Conservation (phyloP, 495 filamentous ascomycete species). For the Staphylotrichum tortipilum region DNA sequence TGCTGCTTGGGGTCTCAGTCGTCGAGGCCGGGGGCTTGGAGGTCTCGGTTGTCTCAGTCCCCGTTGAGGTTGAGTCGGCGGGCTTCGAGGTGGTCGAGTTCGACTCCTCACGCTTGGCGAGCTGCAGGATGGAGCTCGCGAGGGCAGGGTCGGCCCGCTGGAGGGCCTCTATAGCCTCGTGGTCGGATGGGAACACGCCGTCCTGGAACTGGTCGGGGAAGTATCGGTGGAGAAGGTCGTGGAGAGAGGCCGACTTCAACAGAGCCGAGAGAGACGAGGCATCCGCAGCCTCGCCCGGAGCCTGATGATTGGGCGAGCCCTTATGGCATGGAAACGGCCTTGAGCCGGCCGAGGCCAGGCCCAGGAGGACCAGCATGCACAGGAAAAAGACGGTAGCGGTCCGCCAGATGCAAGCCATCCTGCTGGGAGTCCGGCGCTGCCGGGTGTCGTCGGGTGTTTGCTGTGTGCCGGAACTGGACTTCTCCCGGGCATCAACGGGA, state of each 20-base stretch:
- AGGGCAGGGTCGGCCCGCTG: conserved; percentile 23
- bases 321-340: conserved; percentile 12
- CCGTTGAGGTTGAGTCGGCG: neutral
- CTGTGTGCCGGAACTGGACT: conserved; percentile 2
- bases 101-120: conserved; percentile 33
- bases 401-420: conserved; percentile 21
- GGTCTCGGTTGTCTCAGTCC: neutral
- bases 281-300: conserved; percentile 7
- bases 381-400: conserved; percentile 23
- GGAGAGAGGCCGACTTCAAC: conserved; percentile 28
- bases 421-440: conserved; percentile 2
- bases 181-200: conserved; percentile 30
- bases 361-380: conserved; percentile 22
- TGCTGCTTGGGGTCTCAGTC: neutral
- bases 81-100: conserved; percentile 7
- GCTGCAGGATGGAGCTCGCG: conserved; percentile 27
- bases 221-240: conserved; percentile 32
- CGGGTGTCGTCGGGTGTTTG: neutral
- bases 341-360: conserved; percentile 21
- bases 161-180: conserved; percentile 25
- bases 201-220: conserved; percentile 31
- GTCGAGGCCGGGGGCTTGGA: neutral
- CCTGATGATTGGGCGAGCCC: conserved; percentile 5
- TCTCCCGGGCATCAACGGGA: conserved; percentile 4
- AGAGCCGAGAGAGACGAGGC: conserved; percentile 26